Percentiles rank a stretch among this genome's conserved stretches.
These are phyloP conservation scores for Alternaria metachromatica DNA, from an alignment of 2,329 filamentous ascomycete species.

Conservation along the genomic window DNA sequence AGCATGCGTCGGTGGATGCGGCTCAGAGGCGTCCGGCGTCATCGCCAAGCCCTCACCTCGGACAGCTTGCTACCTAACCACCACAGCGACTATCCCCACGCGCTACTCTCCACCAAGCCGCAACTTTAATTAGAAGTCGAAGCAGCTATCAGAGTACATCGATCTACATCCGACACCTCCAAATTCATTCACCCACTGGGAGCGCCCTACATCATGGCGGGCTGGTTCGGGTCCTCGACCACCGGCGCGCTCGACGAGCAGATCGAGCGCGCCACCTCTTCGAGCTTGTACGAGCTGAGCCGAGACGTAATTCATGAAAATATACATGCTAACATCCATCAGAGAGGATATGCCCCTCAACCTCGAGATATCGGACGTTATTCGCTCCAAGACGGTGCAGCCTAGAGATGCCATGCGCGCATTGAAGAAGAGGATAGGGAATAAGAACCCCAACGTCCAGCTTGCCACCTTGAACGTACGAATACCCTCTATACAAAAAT, in stretches of 20 bases:
- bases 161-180: background rate
- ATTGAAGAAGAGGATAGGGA: constrained; percentile 89
- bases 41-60: constrained; percentile 15
- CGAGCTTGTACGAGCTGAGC: constrained; percentile 72
- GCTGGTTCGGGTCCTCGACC: constrained; percentile 87
- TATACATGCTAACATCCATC: constrained; percentile 18
- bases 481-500: background rate
- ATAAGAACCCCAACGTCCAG: constrained; percentile 97
- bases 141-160: too few species aligned
- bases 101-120: background rate
- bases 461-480: constrained; percentile 88
- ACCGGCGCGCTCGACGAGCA: constrained; percentile 95
- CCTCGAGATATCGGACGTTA: constrained; percentile 96
- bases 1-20: constrained; percentile 12
- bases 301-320: too few species aligned
- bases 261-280: constrained; percentile 92
- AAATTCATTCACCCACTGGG: background rate
- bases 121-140: background rate
- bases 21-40: constrained; percentile 15
- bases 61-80: constrained; percentile 20
- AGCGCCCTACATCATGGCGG: constrained; percentile 70
- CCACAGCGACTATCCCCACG: constrained; percentile 1
- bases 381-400: constrained; percentile 95
- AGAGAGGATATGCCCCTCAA: constrained; percentile 97
- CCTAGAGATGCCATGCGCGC: constrained; percentile 98